Conservation (phyloP, 495 filamentous ascomycete genomes). For the Oleoguttula mirabilis region DNA sequence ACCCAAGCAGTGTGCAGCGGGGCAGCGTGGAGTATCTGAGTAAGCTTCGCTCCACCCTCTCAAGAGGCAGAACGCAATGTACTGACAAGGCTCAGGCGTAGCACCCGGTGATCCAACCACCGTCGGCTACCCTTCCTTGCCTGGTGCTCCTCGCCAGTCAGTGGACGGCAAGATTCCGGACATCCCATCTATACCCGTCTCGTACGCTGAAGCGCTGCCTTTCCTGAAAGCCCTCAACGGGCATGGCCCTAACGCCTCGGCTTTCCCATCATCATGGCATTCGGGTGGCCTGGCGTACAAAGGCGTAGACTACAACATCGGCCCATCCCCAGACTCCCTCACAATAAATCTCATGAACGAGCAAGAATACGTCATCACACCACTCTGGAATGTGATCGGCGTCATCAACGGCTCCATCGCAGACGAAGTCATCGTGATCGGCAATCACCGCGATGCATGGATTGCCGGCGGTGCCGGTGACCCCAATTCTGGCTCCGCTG, state of each 20-base stretch:
- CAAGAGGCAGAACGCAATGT: not conserved
- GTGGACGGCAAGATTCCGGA: conserved; percentile 56
- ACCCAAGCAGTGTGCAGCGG: conserved; percentile 81
- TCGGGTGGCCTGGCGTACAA: conserved; percentile 65
- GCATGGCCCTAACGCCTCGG: conserved; percentile 62
- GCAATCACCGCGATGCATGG: conserved; percentile 94
- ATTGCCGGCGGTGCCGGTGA: conserved; percentile 52
- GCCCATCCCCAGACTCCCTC: conserved; percentile 65
- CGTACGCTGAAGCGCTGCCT: conserved; percentile 73
- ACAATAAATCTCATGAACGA: conserved; percentile 74
- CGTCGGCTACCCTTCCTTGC: conserved; percentile 86
- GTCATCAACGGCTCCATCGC: conserved; percentile 81
- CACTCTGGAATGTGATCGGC: conserved; percentile 91
- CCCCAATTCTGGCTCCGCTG: conserved; percentile 35
- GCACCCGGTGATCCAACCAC: conserved; percentile 67
- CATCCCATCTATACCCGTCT: conserved; percentile 88
- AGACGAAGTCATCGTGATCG: conserved; percentile 81
- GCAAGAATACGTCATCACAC: conserved; percentile 80
- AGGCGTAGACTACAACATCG: conserved; percentile 82
- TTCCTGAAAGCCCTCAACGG: conserved; percentile 83
- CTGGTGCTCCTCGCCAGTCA: conserved; percentile 67
- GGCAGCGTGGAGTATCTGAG: conserved; percentile 82
- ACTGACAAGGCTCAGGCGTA: conserved; percentile 34
- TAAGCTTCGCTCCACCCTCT: conserved; percentile 31
- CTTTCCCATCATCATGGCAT: conserved; percentile 63